phyloP scores from a whole-genome alignment of 2,329 filamentous ascomycete genomes.

The Xylaria hypoxylon region DNA sequence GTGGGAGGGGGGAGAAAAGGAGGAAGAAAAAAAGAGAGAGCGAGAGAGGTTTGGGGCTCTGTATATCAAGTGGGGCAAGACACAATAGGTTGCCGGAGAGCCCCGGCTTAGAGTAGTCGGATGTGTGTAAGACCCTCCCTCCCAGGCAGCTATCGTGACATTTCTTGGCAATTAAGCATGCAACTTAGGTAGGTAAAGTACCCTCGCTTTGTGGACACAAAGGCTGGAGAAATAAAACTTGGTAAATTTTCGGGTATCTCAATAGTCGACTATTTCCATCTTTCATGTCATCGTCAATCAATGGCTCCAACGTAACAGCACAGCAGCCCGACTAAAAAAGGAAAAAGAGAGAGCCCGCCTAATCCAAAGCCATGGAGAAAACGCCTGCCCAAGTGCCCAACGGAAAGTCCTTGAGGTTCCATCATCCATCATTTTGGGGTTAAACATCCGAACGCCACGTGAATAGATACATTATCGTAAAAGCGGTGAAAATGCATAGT shows the following conservation, averaged over 20 bases:
- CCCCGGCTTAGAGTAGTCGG: neutral
- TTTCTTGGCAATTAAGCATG: slow-evolving; percentile 23
- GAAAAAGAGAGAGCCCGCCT: neutral
- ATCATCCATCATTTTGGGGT: slow-evolving; percentile 10
- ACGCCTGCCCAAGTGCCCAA: slow-evolving; percentile 12
- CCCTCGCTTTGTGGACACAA: neutral
- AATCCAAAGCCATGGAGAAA: slow-evolving; percentile 4
- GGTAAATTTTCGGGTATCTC: slow-evolving; percentile 19
- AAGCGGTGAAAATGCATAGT: neutral
- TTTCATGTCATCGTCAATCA: slow-evolving; percentile 6
- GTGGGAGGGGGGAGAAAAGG: no score
- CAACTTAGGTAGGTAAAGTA: neutral
- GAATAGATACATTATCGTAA: slow-evolving; percentile 25
- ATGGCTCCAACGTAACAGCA: slow-evolving; percentile 1
- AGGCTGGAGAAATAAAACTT: neutral
- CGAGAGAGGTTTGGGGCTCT: slow-evolving; percentile 3
- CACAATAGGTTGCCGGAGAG: slow-evolving; percentile 5
- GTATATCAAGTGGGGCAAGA: slow-evolving; percentile 5
- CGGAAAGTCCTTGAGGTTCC: slow-evolving; percentile 4
- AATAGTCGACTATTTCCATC: slow-evolving; percentile 21
- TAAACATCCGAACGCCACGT: slow-evolving; percentile 15
- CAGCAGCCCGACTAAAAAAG: neutral
- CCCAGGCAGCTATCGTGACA: slow-evolving; percentile 7
- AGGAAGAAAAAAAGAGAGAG: neutral
- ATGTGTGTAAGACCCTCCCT: neutral